A percentile compares a stretch with the other conserved stretches of the same genome.
Conservation (phyloP, 305 asterid genomes). For the Lippia alba region DNA sequence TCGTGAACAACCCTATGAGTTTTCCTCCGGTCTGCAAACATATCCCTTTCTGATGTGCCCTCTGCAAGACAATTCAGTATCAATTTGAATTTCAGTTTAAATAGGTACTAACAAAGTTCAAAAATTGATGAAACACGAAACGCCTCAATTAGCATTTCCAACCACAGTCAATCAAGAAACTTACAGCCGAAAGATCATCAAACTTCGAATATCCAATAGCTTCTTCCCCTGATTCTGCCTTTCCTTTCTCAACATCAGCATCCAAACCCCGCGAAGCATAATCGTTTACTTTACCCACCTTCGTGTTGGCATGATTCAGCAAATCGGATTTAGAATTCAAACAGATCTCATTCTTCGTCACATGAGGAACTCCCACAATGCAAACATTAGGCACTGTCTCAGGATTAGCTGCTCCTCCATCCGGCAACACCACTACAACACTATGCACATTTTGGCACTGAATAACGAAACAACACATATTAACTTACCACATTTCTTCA, state of each 20-base stretch:
- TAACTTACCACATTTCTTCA: not conserved
- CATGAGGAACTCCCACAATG: constrained; percentile 40
- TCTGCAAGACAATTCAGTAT: constrained; percentile 45
- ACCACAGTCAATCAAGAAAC: constrained; percentile 30
- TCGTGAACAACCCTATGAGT: constrained; percentile 63
- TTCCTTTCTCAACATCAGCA: constrained; percentile 65
- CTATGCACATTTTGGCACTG: constrained; percentile 48
- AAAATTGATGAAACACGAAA: constrained; percentile 4
- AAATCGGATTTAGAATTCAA: constrained; percentile 42
- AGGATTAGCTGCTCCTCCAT: constrained; percentile 41
- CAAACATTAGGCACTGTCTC: constrained; percentile 37
- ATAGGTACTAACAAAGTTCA: not conserved
- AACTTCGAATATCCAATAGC: constrained; percentile 41
- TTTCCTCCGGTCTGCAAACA: constrained; percentile 63
- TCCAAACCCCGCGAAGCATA: constrained; percentile 39
- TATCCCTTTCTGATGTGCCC: constrained; percentile 57
- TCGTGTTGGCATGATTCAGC: constrained; percentile 37
- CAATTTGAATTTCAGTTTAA: constrained; percentile 24
- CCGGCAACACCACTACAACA: constrained; percentile 40
- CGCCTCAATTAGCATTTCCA: not conserved
- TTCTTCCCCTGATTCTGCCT: constrained; percentile 41
- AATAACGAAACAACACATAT: constrained; percentile 5
- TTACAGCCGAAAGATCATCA: constrained; percentile 58
- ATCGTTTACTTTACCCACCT: constrained; percentile 42
- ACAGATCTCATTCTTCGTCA: constrained; percentile 40